Percentiles rank a stretch among this genome's conserved stretches.
phyloP scores from a whole-genome alignment of 2,329 filamentous ascomycete genomes.

The Penicillium decumbens region DNA sequence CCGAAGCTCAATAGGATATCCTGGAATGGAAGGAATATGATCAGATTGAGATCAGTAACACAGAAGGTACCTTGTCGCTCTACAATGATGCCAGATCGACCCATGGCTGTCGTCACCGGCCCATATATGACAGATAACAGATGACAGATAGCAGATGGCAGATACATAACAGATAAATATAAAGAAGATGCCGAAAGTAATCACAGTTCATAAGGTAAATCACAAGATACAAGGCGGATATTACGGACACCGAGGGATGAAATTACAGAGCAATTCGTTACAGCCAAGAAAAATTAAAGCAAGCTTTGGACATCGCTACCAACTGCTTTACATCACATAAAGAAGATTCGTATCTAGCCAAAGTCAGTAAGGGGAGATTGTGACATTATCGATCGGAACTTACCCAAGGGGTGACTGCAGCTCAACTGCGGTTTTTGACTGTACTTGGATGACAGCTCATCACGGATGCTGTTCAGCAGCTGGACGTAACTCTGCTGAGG shows the following conservation, averaged over 20 bases:
- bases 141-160: background rate
- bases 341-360: constrained; percentile 58
- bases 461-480: constrained; percentile 89
- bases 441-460: constrained; percentile 81
- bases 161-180: background rate
- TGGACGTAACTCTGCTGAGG: constrained; percentile 95
- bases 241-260: constrained; percentile 15
- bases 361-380: constrained; percentile 13
- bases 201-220: constrained; percentile 13
- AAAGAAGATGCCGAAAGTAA: background rate
- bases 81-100: constrained; percentile 18
- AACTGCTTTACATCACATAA: constrained; percentile 59
- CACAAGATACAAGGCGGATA: constrained; percentile 12
- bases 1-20: no score
- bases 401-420: constrained; percentile 92
- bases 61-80: background rate
- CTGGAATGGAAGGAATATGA: no score
- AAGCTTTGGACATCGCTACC: background rate
- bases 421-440: constrained; percentile 93
- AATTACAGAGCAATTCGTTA: constrained; percentile 19
- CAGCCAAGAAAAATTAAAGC: constrained; percentile 16
- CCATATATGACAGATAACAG: background rate
- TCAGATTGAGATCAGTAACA: background rate
- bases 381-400: constrained; percentile 32
- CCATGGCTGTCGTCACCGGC: constrained; percentile 5